Conservation (phyloP, 129 eudicot species). For the Saussurea involucrata region DNA sequence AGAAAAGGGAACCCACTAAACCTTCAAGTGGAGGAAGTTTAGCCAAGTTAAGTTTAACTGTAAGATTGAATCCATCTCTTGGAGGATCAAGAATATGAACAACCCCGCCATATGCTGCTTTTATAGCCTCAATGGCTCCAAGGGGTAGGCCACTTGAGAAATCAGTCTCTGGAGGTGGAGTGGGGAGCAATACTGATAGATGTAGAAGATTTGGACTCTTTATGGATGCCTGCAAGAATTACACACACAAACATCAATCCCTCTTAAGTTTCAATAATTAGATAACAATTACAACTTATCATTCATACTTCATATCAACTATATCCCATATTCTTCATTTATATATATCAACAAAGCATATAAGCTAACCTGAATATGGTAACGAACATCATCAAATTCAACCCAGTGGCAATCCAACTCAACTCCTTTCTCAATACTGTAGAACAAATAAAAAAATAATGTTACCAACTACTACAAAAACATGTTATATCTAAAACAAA, state of each 20-base stretch:
- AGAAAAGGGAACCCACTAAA: conserved; percentile 37
- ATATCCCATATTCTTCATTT: neutral
- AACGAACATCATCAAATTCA: conserved; percentile 92
- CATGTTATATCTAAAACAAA: neutral
- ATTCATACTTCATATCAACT: neutral
- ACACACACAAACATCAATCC: neutral
- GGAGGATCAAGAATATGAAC: conserved; percentile 97
- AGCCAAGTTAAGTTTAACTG: conserved; percentile 79
- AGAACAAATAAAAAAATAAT: conserved; percentile 10
- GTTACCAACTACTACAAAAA: conserved; percentile 5
- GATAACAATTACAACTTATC: neutral
- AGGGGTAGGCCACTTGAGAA: conserved; percentile 78
- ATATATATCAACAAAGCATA: neutral
- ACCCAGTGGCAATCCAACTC: conserved; percentile 94
- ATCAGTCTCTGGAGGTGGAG: conserved; percentile 83
- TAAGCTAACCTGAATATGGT: conserved; percentile 77
- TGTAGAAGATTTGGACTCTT: conserved; percentile 76
- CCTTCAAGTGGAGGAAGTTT: conserved; percentile 95
- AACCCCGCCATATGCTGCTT: conserved; percentile 66
- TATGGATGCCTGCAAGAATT: conserved; percentile 62
- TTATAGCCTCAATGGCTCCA: conserved; percentile 94
- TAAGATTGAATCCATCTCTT: conserved; percentile 91
- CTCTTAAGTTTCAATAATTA: neutral
- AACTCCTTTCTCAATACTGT: conserved; percentile 92
- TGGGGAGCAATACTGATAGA: conserved; percentile 69